Evolutionary conservation across 148 eudicot genomes (phyloP).

Genomic region (Nepenthes gracilis): DNA sequence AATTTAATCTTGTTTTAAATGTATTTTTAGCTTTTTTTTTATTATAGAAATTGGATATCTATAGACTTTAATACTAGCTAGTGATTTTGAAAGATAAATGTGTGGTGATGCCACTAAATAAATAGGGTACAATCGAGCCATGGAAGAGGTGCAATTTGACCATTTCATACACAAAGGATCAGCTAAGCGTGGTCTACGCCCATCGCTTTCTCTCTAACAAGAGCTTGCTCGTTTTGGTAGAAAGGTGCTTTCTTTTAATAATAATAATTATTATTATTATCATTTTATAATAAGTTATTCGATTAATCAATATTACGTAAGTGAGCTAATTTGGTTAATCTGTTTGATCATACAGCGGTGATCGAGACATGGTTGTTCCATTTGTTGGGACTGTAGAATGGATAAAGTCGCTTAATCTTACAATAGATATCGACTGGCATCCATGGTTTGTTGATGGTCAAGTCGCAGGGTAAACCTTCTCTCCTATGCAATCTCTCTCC

Average conservation of each 20-base stretch:
- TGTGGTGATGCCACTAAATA: neutral
- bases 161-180: constrained; percentile 22
- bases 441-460: constrained; percentile 39
- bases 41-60: no score
- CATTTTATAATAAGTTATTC: neutral
- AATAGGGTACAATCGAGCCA: constrained; percentile 21
- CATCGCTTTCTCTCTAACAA: constrained; percentile 21
- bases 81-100: neutral
- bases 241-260: constrained; percentile 12
- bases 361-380: constrained; percentile 35
- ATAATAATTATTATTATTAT: neutral
- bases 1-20: no score
- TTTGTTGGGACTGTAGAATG: constrained; percentile 29
- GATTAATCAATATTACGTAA: no score
- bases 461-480: constrained; percentile 32
- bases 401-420: constrained; percentile 27
- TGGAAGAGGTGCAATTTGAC: constrained; percentile 37
- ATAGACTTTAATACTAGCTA: neutral
- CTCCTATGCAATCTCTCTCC: neutral
- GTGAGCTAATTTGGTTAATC: no score
- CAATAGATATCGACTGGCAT: constrained; percentile 30
- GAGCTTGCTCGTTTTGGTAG: constrained; percentile 20
- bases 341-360: constrained; percentile 16
- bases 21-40: neutral
- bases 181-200: constrained; percentile 26